Evolutionary conservation across 2,329 filamentous ascomycete genomes (phyloP).

Genomic region (Monosporascus sp.): DNA sequence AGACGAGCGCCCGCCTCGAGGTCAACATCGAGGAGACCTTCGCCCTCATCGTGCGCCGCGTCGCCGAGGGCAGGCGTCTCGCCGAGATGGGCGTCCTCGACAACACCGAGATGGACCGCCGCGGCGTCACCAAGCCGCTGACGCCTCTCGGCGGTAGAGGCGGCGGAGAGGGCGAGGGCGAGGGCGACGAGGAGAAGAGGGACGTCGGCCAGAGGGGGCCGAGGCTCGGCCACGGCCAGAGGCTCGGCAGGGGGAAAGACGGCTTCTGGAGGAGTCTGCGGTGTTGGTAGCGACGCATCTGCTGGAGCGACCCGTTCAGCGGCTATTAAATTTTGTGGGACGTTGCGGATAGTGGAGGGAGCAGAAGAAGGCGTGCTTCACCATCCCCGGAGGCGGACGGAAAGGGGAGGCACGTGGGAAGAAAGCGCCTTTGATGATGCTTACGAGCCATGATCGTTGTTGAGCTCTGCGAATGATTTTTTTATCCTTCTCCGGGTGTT

Average conservation of each 20-base stretch:
- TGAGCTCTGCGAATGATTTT: no score
- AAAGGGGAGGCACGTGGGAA: no score
- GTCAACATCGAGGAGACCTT: slow-evolving; percentile 90
- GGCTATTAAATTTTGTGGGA: no score
- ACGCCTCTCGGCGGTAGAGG: slow-evolving; percentile 41
- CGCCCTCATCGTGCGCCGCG: slow-evolving; percentile 60
- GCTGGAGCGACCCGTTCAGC: no score
- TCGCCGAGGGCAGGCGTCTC: slow-evolving; percentile 51
- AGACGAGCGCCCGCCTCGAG: slow-evolving; percentile 77
- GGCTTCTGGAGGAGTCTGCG: slow-evolving; percentile 53
- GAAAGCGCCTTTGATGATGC: no score
- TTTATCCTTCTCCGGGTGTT: no score
- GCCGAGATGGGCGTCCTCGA: slow-evolving; percentile 44
- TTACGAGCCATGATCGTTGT: no score
- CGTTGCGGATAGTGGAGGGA: no score
- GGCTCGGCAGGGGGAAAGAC: slow-evolving; percentile 35
- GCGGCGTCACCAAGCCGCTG: slow-evolving; percentile 54
- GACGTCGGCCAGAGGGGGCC: slow-evolving; percentile 29
- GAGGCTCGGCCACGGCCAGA: slow-evolving; percentile 39
- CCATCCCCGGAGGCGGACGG: no score
- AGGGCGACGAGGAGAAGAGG: slow-evolving; percentile 35
- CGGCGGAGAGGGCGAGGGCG: slow-evolving; percentile 10
- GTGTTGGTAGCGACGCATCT: slow-evolving; percentile 41
- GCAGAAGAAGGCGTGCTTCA: no score
- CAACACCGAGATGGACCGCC: slow-evolving; percentile 39